A percentile compares a stretch with the other conserved stretches of the same genome.
These are phyloP conservation scores for Pulveroboletus sp. DNA, from an alignment of 768 basidiomycete species.

Conservation along the genomic window DNA sequence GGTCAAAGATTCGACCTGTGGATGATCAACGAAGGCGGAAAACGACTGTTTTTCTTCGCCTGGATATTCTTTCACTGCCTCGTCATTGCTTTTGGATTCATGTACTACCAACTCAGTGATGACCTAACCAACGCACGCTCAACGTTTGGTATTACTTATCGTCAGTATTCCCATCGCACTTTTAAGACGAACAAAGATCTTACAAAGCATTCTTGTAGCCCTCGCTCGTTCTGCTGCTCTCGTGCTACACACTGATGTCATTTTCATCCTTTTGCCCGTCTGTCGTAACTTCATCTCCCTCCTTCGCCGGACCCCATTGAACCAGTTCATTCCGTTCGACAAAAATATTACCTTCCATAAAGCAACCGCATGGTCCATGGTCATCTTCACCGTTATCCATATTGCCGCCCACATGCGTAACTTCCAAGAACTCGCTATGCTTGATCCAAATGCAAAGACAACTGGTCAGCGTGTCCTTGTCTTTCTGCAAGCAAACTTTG, in stretches of 20 bases:
- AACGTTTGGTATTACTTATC: slow-evolving; percentile 73
- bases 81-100: slow-evolving; percentile 71
- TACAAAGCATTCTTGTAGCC: slow-evolving; percentile 39
- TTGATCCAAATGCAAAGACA: slow-evolving; percentile 51
- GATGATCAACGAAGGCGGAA: slow-evolving; percentile 93
- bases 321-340: slow-evolving; percentile 88
- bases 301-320: slow-evolving; percentile 81
- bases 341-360: slow-evolving; percentile 92
- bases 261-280: slow-evolving; percentile 92
- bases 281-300: slow-evolving; percentile 94
- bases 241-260: slow-evolving; percentile 86
- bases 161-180: slow-evolving; percentile 40
- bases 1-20: slow-evolving; percentile 61
- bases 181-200: neutral
- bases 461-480: slow-evolving; percentile 54
- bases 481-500: slow-evolving; percentile 80
- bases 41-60: slow-evolving; percentile 70
- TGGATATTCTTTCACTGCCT: slow-evolving; percentile 83
- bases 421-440: slow-evolving; percentile 63
- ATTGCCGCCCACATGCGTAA: slow-evolving; percentile 85
- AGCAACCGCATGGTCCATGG: slow-evolving; percentile 88
- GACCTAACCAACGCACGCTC: slow-evolving; percentile 64
- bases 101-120: slow-evolving; percentile 80
- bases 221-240: slow-evolving; percentile 88
- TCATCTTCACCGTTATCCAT: slow-evolving; percentile 73